Conservation (phyloP, 768 basidiomycete genomes). For the Strobilomyces echinocephalus region DNA sequence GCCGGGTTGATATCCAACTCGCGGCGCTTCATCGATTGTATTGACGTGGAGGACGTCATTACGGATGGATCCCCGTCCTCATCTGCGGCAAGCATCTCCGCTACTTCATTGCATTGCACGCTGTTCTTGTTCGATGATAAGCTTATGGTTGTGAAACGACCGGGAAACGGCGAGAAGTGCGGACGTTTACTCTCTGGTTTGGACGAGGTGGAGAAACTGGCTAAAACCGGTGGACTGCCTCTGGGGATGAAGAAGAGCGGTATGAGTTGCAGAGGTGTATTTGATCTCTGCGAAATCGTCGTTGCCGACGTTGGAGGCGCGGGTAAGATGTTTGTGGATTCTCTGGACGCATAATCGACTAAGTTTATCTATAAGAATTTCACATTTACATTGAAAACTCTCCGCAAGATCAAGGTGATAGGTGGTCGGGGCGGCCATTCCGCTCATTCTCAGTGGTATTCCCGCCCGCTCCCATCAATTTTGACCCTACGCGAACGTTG, state of each 20-base stretch:
- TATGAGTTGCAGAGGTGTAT: slow-evolving; percentile 77
- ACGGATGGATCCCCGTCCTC: slow-evolving; percentile 45
- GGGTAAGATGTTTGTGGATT: slow-evolving; percentile 44
- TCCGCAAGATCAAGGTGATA: slow-evolving; percentile 75
- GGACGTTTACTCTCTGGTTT: slow-evolving; percentile 70
- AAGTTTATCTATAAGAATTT: slow-evolving; percentile 53
- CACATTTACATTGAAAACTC: slow-evolving; percentile 81
- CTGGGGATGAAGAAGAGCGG: slow-evolving; percentile 70
- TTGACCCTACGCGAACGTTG: slow-evolving; percentile 62
- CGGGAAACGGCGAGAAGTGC: slow-evolving; percentile 66
- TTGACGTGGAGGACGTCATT: slow-evolving; percentile 85
- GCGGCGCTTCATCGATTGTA: slow-evolving; percentile 83
- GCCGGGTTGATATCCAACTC: slow-evolving; percentile 85
- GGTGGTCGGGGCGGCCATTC: slow-evolving; percentile 85
- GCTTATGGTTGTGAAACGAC: slow-evolving; percentile 85
- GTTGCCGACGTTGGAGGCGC: slow-evolving; percentile 82
- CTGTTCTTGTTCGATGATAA: slow-evolving; percentile 95
- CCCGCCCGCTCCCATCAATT: slow-evolving; percentile 61
- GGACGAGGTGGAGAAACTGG: slow-evolving; percentile 71
- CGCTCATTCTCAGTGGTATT: slow-evolving; percentile 74
- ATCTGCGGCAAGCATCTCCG: slow-evolving; percentile 36
- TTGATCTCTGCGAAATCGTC: slow-evolving; percentile 80
- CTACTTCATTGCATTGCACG: slow-evolving; percentile 69
- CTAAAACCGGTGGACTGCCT: slow-evolving; percentile 58
- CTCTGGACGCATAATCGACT: slow-evolving; percentile 3